phyloP scores from a whole-genome alignment of 805 yeast genomes.

The Monosporozyma solicola region DNA sequence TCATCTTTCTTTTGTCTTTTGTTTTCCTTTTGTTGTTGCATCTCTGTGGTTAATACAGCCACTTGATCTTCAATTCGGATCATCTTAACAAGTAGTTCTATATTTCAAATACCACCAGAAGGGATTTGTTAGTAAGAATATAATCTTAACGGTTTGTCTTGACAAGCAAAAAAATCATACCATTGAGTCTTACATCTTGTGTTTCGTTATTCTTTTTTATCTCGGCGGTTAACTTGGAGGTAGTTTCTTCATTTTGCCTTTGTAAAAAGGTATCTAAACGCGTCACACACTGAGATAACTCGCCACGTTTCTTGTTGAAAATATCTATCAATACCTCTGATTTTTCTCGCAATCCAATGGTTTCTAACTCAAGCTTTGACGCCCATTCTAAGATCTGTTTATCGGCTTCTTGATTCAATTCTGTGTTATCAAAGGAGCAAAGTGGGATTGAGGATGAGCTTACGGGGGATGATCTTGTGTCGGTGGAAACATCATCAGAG shows the following conservation, averaged over 20 bases:
- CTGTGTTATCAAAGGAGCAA: conserved; percentile 1
- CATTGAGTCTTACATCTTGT: not conserved
- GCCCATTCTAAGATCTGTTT: conserved; percentile 41
- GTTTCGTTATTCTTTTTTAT: not conserved
- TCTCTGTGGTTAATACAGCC: not conserved
- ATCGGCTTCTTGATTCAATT: conserved; percentile 19
- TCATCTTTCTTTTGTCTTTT: not conserved
- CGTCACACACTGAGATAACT: conserved; percentile 1
- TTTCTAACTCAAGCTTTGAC: conserved; percentile 40
- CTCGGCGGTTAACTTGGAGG: not conserved
- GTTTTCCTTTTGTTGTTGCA: not conserved
- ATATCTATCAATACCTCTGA: conserved; percentile 14
- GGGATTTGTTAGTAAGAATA: not conserved
- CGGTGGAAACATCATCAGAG: not conserved
- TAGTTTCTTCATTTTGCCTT: not conserved
- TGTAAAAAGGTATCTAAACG: not conserved
- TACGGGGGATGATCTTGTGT: not conserved
- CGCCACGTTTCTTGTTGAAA: conserved; percentile 12
- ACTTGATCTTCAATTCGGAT: not conserved
- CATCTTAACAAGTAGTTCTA: not conserved
- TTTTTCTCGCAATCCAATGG: conserved; percentile 34
- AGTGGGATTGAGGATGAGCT: not conserved
- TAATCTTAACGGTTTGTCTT: not conserved
- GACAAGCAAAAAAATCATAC: not conserved
- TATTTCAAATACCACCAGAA: not conserved